Evolutionary conservation across 345 rosid genomes (phyloP), one percentile per base, ranked within the genome.

Genomic region (Geranium brycei): DNA sequence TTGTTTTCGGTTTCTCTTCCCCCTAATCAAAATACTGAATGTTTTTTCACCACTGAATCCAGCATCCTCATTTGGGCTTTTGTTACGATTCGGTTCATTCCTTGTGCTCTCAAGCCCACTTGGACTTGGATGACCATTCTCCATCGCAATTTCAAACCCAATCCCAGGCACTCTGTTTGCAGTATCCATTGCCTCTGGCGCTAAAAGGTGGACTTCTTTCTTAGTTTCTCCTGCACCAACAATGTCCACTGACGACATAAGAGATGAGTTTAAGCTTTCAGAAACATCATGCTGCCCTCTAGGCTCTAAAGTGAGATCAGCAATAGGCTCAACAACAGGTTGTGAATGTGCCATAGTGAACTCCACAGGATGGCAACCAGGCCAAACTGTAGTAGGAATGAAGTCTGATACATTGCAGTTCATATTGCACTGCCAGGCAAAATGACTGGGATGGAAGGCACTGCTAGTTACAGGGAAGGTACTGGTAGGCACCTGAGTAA

Each of bases 1-100:
- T 64, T 90, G 99, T 77, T 87, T 93, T 72, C 84, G 62, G 76
- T 88, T 90, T 76, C 96, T 74, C 75, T 82, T 90, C 61, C 99
- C 96, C 75, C 96, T 85, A 56, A 93, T 16, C 74, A 86, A 83
- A 79, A 93, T 86, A 84, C 96, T 86, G 75, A 93, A 84, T 23
- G 95, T 93, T 78, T 79, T 87, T 77, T 90, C 98, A 67, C 61
- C 61, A 60, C 69, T 71, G 63, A 71, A 71, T 63, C 70, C 73
- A 67, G 71, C 67, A 71, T 68, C 62, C 63, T 69, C 75, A 59
- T 69, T 73, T 7, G 51, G 64, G 53, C 62, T 56, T 57, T 69
- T 73, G 47, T 55, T 66, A 28, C 75, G 78, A 64, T 31, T 70
- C 13, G 73, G 64, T 63, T 53, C 81, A 55, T 51, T 74, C 59